Evolutionary conservation across 2,329 filamentous ascomycete genomes (phyloP).

Genomic region (Eutypella sp.): DNA sequence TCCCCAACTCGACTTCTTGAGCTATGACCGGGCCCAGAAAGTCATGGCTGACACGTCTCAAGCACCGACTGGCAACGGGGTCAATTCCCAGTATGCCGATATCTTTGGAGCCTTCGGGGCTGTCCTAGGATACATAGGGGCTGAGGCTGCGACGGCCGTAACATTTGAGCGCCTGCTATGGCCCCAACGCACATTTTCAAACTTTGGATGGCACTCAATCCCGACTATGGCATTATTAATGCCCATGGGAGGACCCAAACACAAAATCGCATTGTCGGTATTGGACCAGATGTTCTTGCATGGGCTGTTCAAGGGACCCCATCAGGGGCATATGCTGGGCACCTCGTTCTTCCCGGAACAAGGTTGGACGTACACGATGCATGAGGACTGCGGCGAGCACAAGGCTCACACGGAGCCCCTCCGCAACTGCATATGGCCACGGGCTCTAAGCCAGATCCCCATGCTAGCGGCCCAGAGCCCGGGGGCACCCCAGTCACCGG

Average conservation of each 20-base stretch:
- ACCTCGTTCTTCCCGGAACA: conserved; percentile 2
- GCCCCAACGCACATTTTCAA: background rate
- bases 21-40: background rate
- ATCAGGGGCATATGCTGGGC: conserved; percentile 4
- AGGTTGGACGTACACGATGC: conserved; percentile 3
- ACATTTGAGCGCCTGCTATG: conserved; percentile 1
- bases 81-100: background rate
- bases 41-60: background rate
- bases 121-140: conserved; percentile 3
- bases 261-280: background rate
- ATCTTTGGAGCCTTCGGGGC: conserved; percentile 1
- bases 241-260: background rate
- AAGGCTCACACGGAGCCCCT: conserved; percentile 1
- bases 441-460: conserved; percentile 5
- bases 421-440: conserved; percentile 15
- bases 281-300: background rate
- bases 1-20: background rate
- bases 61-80: background rate
- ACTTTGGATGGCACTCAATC: background rate
- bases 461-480: background rate
- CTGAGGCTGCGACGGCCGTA: background rate
- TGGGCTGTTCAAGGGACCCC: background rate
- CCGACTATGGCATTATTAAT: background rate
- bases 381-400: background rate
- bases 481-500: background rate